Evolutionary conservation across 2,329 filamentous ascomycete genomes (phyloP), one percentile per base, ranked within the genome.

Genomic region (Trichophyton benhamiae): DNA sequence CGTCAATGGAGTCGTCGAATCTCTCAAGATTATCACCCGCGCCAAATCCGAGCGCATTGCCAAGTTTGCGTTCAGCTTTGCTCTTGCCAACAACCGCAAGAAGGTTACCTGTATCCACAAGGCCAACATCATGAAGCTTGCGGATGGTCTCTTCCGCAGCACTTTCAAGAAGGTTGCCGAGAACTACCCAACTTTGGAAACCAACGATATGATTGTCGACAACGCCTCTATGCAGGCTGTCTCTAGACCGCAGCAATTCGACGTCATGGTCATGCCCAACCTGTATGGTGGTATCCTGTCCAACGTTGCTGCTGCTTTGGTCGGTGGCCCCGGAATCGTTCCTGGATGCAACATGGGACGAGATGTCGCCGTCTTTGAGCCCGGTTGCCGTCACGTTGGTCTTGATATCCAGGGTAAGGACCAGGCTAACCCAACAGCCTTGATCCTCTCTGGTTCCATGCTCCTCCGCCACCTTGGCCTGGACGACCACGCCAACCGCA

Each of bases 91-190:
- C 84, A 92, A 95, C 84, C 86, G 94, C 75, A 92, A 95, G 83
- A 97, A 97, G 88, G 90, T 99, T 62, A 97, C 94, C 68, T 96
- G 92, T 82, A 97, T 99, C 75, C 94, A 99, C 87, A 99, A 99
- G 85, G 94, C 94, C 79, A 99, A 99, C 84, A 99, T 99, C 82
- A 99, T 99, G 94, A 99, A 99, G 85, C 84, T 99, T 63, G 92
- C 91, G 76, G 94, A 99, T 71, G 94, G 94, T 78, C 88, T 99
- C 62, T 99, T 99, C 89, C 88, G 94, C 76, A 92, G 87, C 80
- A 97, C 94, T 69, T 95, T 97, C 83, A 90, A 95, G 82, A 83
- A 86, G 72, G 86, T 94, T 68, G 89, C 91, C 68, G 88, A 95
- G 81, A 90, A 96, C 77, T 99, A 94, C 81, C 92, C 94, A 63